These are phyloP conservation scores for Chalciporus sp. DNA, from an alignment of 1,284 basidiomycete genomes.

Conservation along the genomic window DNA sequence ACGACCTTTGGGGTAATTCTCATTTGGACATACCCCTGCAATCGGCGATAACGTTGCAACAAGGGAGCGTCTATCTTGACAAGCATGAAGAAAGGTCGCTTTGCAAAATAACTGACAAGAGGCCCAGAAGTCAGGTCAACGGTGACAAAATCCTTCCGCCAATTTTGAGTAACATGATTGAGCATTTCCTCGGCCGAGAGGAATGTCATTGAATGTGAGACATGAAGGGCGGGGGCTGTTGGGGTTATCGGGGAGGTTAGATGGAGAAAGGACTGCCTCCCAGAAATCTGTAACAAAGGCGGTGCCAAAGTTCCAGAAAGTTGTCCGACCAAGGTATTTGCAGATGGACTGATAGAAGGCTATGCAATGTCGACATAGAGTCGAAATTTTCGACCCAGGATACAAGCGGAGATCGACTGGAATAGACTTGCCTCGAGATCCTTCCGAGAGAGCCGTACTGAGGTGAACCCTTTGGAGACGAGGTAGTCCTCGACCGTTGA, in stretches of 20 bases:
- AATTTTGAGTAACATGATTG: slow-evolving; percentile 80
- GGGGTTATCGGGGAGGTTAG: slow-evolving; percentile 28
- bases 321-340: not conserved
- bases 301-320: slow-evolving; percentile 2
- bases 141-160: slow-evolving; percentile 84
- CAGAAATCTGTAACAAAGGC: slow-evolving; percentile 3
- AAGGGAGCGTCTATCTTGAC: slow-evolving; percentile 88
- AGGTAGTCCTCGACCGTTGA: slow-evolving; percentile 78
- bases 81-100: slow-evolving; percentile 90
- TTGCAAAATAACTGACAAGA: slow-evolving; percentile 74
- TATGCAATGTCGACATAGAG: slow-evolving; percentile 7
- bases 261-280: slow-evolving; percentile 21
- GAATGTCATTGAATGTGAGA: slow-evolving; percentile 43
- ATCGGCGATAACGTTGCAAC: slow-evolving; percentile 56
- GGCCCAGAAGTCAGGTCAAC: slow-evolving; percentile 64
- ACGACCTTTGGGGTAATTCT: not conserved
- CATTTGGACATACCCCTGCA: slow-evolving; percentile 44
- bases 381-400: not conserved
- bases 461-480: slow-evolving; percentile 53
- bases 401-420: not conserved
- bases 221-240: slow-evolving; percentile 20
- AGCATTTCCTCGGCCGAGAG: slow-evolving; percentile 61
- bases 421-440: slow-evolving; percentile 17
- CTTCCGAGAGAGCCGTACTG: slow-evolving; percentile 38
- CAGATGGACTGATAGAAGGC: slow-evolving; percentile 3